phyloP scores from a whole-genome alignment of 768 basidiomycete species.

The Collybiopsis confluens region DNA sequence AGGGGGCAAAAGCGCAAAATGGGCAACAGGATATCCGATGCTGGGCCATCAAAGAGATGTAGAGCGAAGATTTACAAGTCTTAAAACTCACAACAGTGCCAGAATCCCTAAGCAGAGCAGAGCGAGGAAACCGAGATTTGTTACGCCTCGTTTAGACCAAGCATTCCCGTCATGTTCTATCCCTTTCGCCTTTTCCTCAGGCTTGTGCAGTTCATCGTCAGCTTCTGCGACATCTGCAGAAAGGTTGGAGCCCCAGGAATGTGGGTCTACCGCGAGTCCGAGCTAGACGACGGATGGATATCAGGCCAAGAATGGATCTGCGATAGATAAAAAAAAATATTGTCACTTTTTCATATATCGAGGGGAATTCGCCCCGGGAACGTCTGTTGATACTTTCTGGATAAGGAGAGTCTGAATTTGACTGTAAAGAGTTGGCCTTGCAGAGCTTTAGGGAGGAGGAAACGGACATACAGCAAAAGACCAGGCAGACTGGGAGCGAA shows the following conservation, averaged over 20 bases:
- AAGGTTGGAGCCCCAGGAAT: constrained; percentile 51
- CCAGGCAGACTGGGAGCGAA: constrained; percentile 1
- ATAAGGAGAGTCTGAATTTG: constrained; percentile 18
- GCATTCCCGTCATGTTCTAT: constrained; percentile 43
- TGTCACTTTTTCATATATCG: constrained; percentile 15
- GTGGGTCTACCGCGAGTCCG: constrained; percentile 49
- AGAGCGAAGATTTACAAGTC: constrained; percentile 44
- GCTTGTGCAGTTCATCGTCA: constrained; percentile 31
- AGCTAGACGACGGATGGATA: constrained; percentile 28
- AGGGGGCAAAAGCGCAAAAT: constrained; percentile 24
- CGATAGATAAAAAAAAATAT: neutral
- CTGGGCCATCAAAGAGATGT: constrained; percentile 13
- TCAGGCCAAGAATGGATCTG: neutral
- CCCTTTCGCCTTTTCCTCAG: constrained; percentile 18
- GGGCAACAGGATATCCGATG: constrained; percentile 34
- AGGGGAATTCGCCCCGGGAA: constrained; percentile 13
- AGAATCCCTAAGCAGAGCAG: constrained; percentile 32
- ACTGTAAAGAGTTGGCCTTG: neutral
- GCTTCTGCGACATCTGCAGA: constrained; percentile 38
- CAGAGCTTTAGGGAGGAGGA: neutral
- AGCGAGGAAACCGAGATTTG: constrained; percentile 57
- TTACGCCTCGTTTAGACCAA: constrained; percentile 59
- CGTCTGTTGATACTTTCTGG: constrained; percentile 7
- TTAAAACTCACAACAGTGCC: constrained; percentile 35
- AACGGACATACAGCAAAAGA: constrained; percentile 5